These are phyloP conservation scores for Leishmania tarentolae DNA, from an alignment of 208 protist genomes.

Conservation along the genomic window DNA sequence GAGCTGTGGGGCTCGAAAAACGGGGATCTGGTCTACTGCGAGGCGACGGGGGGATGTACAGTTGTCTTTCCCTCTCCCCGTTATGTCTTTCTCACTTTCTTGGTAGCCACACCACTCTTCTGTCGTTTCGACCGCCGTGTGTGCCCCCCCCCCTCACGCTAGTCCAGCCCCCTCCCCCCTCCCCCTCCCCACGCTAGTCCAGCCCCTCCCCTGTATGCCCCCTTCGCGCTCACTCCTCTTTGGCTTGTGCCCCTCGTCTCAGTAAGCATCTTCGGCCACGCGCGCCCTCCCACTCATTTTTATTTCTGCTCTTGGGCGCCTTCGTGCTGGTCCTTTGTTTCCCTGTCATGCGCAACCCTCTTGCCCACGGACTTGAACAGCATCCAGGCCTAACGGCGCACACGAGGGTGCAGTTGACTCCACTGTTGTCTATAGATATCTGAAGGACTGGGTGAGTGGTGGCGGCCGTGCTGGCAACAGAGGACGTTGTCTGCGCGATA, in stretches of 20 bases:
- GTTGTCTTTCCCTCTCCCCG: neutral
- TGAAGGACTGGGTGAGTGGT: constrained; percentile 1
- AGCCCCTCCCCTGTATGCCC: neutral
- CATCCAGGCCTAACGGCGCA: neutral
- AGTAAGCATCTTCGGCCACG: neutral
- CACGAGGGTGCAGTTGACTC: neutral
- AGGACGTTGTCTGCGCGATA: neutral
- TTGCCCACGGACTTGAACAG: neutral
- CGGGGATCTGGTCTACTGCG: neutral
- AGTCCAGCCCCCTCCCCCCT: too few relatives aligned
- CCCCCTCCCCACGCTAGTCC: too few relatives aligned
- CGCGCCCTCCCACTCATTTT: too few relatives aligned
- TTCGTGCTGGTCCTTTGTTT: neutral
- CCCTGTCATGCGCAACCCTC: neutral
- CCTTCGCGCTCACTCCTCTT: neutral
- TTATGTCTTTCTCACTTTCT: neutral
- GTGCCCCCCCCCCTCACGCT: too few relatives aligned
- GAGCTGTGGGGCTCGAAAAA: neutral
- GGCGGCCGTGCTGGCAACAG: too few relatives aligned
- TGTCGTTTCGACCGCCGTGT: neutral
- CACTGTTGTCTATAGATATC: neutral
- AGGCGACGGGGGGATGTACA: neutral
- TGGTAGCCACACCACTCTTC: neutral
- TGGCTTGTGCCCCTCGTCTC: neutral
- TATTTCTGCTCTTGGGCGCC: neutral